Percentiles rank a stretch among this genome's conserved stretches.
phyloP scores from a whole-genome alignment of 2,329 filamentous ascomycete genomes.

The Colletotrichum liriopes region DNA sequence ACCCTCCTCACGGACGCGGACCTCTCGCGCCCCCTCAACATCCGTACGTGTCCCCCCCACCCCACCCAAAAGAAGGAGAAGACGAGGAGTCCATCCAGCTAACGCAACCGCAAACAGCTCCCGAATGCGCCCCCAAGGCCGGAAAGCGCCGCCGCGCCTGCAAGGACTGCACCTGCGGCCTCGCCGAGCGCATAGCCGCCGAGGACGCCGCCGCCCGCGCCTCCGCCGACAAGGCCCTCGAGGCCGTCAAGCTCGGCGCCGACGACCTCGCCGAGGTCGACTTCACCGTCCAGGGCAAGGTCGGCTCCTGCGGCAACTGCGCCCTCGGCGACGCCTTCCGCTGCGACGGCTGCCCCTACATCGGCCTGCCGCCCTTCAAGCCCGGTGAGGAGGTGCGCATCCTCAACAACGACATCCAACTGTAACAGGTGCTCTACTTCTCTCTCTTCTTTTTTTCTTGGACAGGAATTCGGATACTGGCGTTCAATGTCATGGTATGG shows the following conservation, averaged over 20 bases:
- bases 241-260: constrained; percentile 76
- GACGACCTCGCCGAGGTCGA: constrained; percentile 92
- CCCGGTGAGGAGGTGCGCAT: constrained; percentile 94
- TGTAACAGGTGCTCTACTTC: constrained; percentile 62
- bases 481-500: constrained; percentile 7
- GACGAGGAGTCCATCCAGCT: constrained; percentile 16
- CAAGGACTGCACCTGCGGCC: constrained; percentile 97
- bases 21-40: constrained; percentile 80
- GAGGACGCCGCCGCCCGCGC: constrained; percentile 75
- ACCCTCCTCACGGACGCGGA: constrained; percentile 89
- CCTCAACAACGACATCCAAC: constrained; percentile 87
- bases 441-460: not conserved
- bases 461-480: not conserved
- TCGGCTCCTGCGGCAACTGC: constrained; percentile 95
- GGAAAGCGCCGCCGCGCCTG: constrained; percentile 83
- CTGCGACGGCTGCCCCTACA: constrained; percentile 83
- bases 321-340: constrained; percentile 92
- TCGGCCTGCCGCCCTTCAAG: constrained; percentile 95
- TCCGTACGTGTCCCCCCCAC: constrained; percentile 75
- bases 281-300: constrained; percentile 98
- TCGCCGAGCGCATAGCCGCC: constrained; percentile 77
- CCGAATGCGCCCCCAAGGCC: constrained; percentile 88
- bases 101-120: constrained; percentile 65
- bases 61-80: constrained; percentile 14
- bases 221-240: constrained; percentile 76